Conservation (phyloP, 2,329 filamentous ascomycete genomes). For the Fusarium phyllophilum region DNA sequence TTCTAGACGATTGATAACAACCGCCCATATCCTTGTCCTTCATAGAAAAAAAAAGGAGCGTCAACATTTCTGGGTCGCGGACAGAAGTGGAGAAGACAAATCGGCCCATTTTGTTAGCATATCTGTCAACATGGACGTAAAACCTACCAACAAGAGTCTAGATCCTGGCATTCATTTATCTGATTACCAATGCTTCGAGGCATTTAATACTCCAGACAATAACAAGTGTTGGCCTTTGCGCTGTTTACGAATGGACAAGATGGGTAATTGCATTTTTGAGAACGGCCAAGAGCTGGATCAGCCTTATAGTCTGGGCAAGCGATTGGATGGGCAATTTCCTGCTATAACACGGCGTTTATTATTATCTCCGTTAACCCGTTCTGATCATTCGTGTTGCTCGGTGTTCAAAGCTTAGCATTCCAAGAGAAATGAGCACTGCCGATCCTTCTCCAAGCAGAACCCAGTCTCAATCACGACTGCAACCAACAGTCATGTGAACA, state of each 20-base stretch:
- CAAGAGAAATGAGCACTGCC: background rate
- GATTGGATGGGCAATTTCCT: background rate
- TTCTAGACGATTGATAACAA: background rate
- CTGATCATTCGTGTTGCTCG: background rate
- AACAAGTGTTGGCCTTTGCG: background rate
- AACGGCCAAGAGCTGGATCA: slow-evolving; percentile 7
- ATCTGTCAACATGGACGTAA: slow-evolving; percentile 4
- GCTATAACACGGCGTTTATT: background rate
- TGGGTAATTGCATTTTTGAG: background rate
- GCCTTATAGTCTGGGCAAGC: background rate
- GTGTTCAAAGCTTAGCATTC: background rate
- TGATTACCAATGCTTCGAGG: slow-evolving; percentile 8
- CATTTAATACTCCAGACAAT: background rate
- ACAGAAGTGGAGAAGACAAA: slow-evolving; percentile 11
- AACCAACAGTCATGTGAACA: background rate
- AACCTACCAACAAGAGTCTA: slow-evolving; percentile 12
- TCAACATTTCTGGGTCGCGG: background rate
- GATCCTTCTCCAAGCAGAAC: background rate
- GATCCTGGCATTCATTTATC: background rate
- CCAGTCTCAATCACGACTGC: background rate
- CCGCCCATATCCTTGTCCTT: background rate
- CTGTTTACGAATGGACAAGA: background rate
- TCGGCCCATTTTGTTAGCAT: slow-evolving; percentile 29
- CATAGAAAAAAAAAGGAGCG: background rate
- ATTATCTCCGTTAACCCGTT: background rate